Evolutionary conservation across 202 grass and related monocot genomes (phyloP), one percentile per base, ranked within the genome.

Genomic region (Tripidium arundinaceum): DNA sequence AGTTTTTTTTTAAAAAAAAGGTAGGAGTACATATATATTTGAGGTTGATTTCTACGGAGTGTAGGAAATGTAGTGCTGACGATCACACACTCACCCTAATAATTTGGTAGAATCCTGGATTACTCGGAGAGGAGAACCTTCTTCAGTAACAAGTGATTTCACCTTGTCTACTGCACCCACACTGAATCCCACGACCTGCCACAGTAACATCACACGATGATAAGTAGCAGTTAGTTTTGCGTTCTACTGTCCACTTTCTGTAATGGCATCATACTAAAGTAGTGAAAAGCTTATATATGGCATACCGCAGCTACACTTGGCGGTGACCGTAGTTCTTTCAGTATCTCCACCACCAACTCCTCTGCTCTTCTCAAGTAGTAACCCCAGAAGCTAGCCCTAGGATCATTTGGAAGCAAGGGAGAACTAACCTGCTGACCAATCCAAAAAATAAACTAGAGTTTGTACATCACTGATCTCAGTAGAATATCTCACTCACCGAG

Each of bases 281-380:
- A 42, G 24, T 34, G 21, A 40, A 28, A 39, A 72, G 10, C 15
- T n/a, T n/a, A 64, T 14, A 21, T 55, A 10, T 57, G 15, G 57
- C 3, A 15, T 86, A 92, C 93, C 28, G 87, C 79, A 6, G 90
- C 87, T 58, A 82, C 33, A 43, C 63, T 90, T 9, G 93, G 93
- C 36, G 83, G 93, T 31, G 90, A 78, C 68, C 89, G 41, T 11
- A 92, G 60, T 62, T 84, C 85, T 68, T 81, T 90, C 37, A 83
- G 42, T 54, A 46, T 84, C 60, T 63, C 79, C 13, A 47, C 2
- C 45, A 67, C 31, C 6, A 75, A 5, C 49, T 75, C 29, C 11
- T 75, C 37, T 74, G 76, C 10, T 57, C 25, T 68, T 75, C 47
- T 46, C 2, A 40, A 73, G 59, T 11, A 72, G 61, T 28, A 38